Base-by-base conservation (phyloP, 305 asterid genomes). In the Fraxinus platypoda region DNA sequence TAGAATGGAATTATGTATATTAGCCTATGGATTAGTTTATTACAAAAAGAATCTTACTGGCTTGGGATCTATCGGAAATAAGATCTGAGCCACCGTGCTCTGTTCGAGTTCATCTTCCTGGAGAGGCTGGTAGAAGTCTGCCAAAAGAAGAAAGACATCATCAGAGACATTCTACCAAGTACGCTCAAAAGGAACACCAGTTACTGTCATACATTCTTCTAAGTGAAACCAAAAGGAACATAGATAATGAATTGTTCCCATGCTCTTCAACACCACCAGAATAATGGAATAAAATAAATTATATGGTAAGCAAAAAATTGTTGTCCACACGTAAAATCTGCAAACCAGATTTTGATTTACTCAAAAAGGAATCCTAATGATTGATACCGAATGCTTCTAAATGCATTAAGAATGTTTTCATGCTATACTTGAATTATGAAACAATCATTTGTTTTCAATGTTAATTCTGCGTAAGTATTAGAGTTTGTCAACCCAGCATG, bases 81-180 rank as follows among this genome's bases (percentile, higher is more conserved):
- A 70, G 66, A 94, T 81, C 12, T 83, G 80, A 64, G 93, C 92
- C 62, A 86, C 85, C 54, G 95, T 91, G 86, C 91, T 91, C 86
- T 90, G 89, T 75, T 92, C 95, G 2, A 88, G 66, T 82, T 93
- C 95, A 83, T 92, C 97, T 90, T 94, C 94, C 86, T 89, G 85
- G 7, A 92, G 81, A 68, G 97, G 97, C 81, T 90, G 86, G 81
- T 91, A 46, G 88, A 91, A 91, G 84, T 93, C 96, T 91, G 92
- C 86, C 82, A 83, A 86, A 78, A 74, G 49, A 46, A 37, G 33
- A 75, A 31, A 80, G 72, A 71, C 37, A 68, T 28, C n/a, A 28
- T 28, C 34, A 3, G 37, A 8, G 37, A 12, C 74, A 26, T 26
- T 25, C 74, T 66, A 66, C 17, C 2, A 2, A 66, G 34, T 23